phyloP scores from a whole-genome alignment of 1,284 basidiomycete species.

The Wolfiporia cocos region DNA sequence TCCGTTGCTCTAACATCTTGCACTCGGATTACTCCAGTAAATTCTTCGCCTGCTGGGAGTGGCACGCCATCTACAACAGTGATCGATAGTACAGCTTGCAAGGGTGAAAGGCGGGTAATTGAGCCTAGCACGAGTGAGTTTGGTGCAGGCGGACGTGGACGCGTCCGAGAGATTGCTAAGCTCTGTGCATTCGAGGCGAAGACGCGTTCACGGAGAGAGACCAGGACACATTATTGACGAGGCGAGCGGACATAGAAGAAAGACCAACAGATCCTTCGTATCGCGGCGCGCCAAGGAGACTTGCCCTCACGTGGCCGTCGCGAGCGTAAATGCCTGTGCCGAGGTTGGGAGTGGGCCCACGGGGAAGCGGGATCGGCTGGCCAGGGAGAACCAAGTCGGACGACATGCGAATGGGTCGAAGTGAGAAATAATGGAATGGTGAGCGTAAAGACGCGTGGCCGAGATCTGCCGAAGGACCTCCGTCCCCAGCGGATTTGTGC shows the following conservation, averaged over 20 bases:
- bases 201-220: slow-evolving; percentile 7
- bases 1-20: slow-evolving; percentile 93
- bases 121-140: slow-evolving; percentile 73
- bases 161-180: slow-evolving; percentile 50
- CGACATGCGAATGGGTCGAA: slow-evolving; percentile 20
- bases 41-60: slow-evolving; percentile 86
- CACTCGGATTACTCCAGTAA: slow-evolving; percentile 85
- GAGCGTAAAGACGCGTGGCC: slow-evolving; percentile 7
- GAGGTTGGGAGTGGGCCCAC: slow-evolving; percentile 51
- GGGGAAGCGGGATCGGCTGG: slow-evolving; percentile 65
- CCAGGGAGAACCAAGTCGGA: slow-evolving; percentile 67
- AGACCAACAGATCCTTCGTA: slow-evolving; percentile 65
- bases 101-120: slow-evolving; percentile 81
- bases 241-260: slow-evolving; percentile 18
- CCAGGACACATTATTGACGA: slow-evolving; percentile 12
- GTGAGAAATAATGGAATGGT: slow-evolving; percentile 3
- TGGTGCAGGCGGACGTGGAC: slow-evolving; percentile 65
- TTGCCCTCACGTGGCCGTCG: slow-evolving; percentile 64
- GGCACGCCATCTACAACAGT: slow-evolving; percentile 89
- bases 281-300: slow-evolving; percentile 61
- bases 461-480: slow-evolving; percentile 11
- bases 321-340: slow-evolving; percentile 69
- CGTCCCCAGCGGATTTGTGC: slow-evolving; percentile 21
- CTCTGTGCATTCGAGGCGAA: slow-evolving; percentile 37
- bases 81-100: slow-evolving; percentile 86